phyloP scores from a whole-genome alignment of 1,139 yeast genomes.

The Diutina scorzettiae region DNA sequence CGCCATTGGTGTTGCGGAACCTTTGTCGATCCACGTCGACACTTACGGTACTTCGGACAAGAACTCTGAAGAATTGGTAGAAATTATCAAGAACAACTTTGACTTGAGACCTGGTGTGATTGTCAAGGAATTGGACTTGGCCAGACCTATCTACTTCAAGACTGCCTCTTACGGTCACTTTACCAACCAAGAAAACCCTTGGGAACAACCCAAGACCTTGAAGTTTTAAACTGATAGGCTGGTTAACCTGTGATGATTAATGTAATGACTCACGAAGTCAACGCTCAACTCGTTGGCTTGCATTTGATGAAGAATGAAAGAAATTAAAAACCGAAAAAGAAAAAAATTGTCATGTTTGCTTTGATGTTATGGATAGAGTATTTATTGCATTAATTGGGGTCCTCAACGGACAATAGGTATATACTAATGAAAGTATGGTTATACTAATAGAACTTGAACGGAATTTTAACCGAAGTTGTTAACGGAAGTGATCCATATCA shows the following conservation, averaged over 20 bases:
- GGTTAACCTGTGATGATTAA: slow-evolving; percentile 22
- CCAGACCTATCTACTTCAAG: slow-evolving; percentile 97
- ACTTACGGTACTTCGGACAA: slow-evolving; percentile 94
- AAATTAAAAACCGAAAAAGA: neutral
- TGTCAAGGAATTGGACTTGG: slow-evolving; percentile 91
- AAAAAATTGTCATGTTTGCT: slow-evolving; percentile 9
- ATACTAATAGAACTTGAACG: no score
- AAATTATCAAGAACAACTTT: slow-evolving; percentile 83
- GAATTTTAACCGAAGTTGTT: no score
- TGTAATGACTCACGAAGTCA: slow-evolving; percentile 32
- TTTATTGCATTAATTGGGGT: slow-evolving; percentile 37
- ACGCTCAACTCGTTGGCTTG: slow-evolving; percentile 44
- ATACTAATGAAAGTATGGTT: no score
- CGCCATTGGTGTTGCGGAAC: slow-evolving; percentile 99
- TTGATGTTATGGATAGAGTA: slow-evolving; percentile 26
- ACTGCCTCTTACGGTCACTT: slow-evolving; percentile 99
- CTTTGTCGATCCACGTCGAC: slow-evolving; percentile 93
- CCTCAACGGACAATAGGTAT: slow-evolving; percentile 39
- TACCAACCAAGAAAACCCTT: slow-evolving; percentile 96
- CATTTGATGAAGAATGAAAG: neutral
- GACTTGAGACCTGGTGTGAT: slow-evolving; percentile 99
- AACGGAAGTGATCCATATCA: no score
- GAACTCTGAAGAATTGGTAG: slow-evolving; percentile 81
- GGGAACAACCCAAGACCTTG: slow-evolving; percentile 96
- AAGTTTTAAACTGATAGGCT: slow-evolving; percentile 36